Evolutionary conservation across 805 yeast genomes (phyloP).

Genomic region (Cyberlindnera petersonii): DNA sequence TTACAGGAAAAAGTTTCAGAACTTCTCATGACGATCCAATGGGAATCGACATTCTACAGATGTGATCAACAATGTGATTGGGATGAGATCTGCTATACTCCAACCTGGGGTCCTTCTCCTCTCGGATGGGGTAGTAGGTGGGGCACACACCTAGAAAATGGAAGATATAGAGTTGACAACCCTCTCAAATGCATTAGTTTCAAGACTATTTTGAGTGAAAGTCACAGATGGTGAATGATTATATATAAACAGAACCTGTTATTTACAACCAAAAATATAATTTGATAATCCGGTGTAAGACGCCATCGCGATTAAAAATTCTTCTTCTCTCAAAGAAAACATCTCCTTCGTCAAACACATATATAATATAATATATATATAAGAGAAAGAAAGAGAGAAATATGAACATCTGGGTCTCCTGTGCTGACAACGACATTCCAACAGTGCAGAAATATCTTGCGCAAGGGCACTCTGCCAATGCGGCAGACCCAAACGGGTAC

Average conservation of each 20-base stretch:
- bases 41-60: constrained; percentile 38
- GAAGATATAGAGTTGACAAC: constrained; percentile 24
- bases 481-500: constrained; percentile 89
- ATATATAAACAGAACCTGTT: background rate
- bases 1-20: background rate
- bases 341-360: too few species aligned
- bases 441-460: constrained; percentile 54
- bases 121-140: constrained; percentile 38
- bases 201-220: constrained; percentile 1
- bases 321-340: too few species aligned
- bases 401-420: constrained; percentile 87
- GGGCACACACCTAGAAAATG: constrained; percentile 26
- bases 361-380: too few species aligned
- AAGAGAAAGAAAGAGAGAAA: background rate
- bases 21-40: constrained; percentile 33
- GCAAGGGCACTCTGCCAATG: constrained; percentile 58
- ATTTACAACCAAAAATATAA: too few species aligned
- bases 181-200: constrained; percentile 21
- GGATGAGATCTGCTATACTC: constrained; percentile 52
- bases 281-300: too few species aligned
- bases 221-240: background rate
- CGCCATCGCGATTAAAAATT: too few species aligned
- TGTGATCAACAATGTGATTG: constrained; percentile 41
- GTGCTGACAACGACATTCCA: constrained; percentile 73
- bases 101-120: constrained; percentile 61